Conservation (phyloP, 2,329 filamentous ascomycete species). For the Aspergillus hortae region DNA sequence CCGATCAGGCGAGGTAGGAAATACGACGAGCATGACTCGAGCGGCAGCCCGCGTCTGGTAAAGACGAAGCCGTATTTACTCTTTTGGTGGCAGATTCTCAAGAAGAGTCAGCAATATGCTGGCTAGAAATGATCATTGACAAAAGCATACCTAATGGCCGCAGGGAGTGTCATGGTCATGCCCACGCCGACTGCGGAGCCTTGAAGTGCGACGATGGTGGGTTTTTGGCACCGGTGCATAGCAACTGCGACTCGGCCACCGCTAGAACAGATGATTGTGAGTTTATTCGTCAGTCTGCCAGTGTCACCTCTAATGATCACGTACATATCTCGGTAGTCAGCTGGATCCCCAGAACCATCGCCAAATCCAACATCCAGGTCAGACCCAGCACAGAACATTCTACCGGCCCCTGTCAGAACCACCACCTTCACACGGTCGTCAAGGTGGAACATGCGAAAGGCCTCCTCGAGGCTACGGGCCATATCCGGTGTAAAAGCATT, state of each 20-base stretch:
- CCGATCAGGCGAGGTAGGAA: constrained; percentile 71
- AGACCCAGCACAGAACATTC: constrained; percentile 50
- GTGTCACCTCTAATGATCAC: constrained; percentile 6
- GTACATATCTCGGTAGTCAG: constrained; percentile 54
- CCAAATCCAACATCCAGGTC: constrained; percentile 53
- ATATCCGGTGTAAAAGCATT: constrained; percentile 57
- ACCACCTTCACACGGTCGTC: constrained; percentile 55
- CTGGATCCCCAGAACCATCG: constrained; percentile 37
- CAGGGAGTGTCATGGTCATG: constrained; percentile 59
- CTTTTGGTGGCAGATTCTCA: constrained; percentile 50
- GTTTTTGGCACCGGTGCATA: constrained; percentile 56
- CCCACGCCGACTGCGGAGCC: constrained; percentile 57
- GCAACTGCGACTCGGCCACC: constrained; percentile 41
- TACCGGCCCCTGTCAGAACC: constrained; percentile 51
- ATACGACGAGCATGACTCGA: constrained; percentile 69
- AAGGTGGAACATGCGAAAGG: constrained; percentile 41
- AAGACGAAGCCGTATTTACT: constrained; percentile 75
- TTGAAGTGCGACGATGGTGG: constrained; percentile 54
- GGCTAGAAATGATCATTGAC: background rate
- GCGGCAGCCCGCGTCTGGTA: constrained; percentile 63
- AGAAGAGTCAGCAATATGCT: background rate
- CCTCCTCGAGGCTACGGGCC: constrained; percentile 43
- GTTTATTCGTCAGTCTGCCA: background rate
- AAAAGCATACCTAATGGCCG: constrained; percentile 44
- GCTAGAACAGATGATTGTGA: constrained; percentile 17